Evolutionary conservation across 2,329 filamentous ascomycete species (phyloP).

Genomic region (Colletotrichum shisoi): DNA sequence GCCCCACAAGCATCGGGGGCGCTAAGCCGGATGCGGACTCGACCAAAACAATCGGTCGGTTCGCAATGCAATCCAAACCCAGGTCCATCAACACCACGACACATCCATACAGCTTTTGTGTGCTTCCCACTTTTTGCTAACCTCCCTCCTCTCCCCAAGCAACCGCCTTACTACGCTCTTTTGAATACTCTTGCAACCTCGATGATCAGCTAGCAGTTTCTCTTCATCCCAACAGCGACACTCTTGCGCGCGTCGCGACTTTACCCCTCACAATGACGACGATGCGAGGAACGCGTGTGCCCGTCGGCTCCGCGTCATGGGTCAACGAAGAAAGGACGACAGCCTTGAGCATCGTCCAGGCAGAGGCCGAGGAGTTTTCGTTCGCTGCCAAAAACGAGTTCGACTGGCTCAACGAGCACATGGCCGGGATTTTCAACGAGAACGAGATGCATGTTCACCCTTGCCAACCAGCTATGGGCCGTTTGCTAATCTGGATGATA

Average conservation of each 20-base stretch:
- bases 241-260: constrained; percentile 30
- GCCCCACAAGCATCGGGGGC: constrained; percentile 34
- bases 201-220: constrained; percentile 39
- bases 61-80: constrained; percentile 37
- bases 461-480: constrained; percentile 33
- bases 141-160: constrained; percentile 38
- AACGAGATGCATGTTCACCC: constrained; percentile 76
- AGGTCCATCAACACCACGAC: constrained; percentile 38
- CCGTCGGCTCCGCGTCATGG: constrained; percentile 86
- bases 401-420: constrained; percentile 98
- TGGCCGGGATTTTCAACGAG: constrained; percentile 89
- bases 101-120: constrained; percentile 35
- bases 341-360: constrained; percentile 75
- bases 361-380: constrained; percentile 91
- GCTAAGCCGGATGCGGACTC: constrained; percentile 48
- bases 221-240: constrained; percentile 33
- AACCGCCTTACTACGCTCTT: constrained; percentile 27
- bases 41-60: constrained; percentile 52
- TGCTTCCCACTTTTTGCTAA: constrained; percentile 39
- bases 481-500: constrained; percentile 49
- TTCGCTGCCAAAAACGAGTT: constrained; percentile 93
- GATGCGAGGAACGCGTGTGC: constrained; percentile 66
- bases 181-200: constrained; percentile 35
- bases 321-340: constrained; percentile 83
- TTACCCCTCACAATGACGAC: constrained; percentile 45